Conservation (phyloP, 2,329 filamentous ascomycete species). For the Malbranchea zuffiana region DNA sequence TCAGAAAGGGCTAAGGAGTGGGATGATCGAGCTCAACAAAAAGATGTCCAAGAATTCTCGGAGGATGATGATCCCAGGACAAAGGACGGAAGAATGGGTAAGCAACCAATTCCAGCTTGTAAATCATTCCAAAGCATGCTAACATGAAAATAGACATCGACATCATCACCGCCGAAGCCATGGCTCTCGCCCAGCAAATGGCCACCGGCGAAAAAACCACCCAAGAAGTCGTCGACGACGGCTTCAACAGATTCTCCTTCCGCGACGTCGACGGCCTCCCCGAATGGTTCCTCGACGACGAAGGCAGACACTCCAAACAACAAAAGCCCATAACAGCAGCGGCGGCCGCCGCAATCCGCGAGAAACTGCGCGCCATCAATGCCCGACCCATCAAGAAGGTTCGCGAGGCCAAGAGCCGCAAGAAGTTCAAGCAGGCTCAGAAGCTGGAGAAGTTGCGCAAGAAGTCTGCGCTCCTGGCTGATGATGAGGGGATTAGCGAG, state of each 20-base stretch:
- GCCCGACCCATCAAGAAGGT: conserved; percentile 99
- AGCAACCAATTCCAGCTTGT: conserved; percentile 20
- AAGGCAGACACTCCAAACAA: conserved; percentile 67
- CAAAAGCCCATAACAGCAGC: conserved; percentile 87
- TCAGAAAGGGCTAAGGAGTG: background rate
- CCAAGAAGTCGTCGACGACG: conserved; percentile 73
- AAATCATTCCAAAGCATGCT: background rate
- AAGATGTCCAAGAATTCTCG: conserved; percentile 25
- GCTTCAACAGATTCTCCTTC: conserved; percentile 86
- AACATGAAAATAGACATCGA: conserved; percentile 59
- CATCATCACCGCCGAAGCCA: conserved; percentile 98
- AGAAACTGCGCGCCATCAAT: conserved; percentile 85
- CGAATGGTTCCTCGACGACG: conserved; percentile 97
- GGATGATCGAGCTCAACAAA: conserved; percentile 27
- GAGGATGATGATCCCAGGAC: conserved; percentile 29
- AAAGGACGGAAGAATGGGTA: conserved; percentile 35
- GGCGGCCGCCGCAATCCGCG: conserved; percentile 81
- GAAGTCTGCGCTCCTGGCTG: conserved; percentile 82
- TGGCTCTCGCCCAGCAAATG: conserved; percentile 89
- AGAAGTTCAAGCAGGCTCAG: conserved; percentile 92
- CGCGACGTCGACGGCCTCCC: conserved; percentile 84
- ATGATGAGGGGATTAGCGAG: conserved; percentile 87
- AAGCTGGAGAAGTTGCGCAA: conserved; percentile 88
- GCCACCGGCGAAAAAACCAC: conserved; percentile 74
- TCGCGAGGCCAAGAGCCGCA: conserved; percentile 85